Conservation (phyloP, 1,284 basidiomycete species). For the Melampsora larici-populina region DNA sequence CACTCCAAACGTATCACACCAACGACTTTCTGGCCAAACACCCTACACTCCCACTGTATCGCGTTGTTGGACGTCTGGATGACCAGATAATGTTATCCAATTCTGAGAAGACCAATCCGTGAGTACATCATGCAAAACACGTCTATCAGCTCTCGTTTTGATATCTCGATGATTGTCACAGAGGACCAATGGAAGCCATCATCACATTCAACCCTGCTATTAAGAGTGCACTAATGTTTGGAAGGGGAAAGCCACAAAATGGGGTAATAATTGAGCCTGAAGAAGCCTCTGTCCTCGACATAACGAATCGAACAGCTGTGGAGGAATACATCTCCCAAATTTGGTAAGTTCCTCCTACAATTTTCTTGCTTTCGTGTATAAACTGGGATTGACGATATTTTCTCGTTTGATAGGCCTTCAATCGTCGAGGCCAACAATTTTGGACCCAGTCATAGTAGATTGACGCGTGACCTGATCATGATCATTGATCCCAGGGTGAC, state of each 20-base stretch:
- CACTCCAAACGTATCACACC: constrained; percentile 1
- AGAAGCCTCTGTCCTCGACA: background rate
- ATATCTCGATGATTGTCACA: background rate
- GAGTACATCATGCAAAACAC: background rate
- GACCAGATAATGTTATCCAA: constrained; percentile 8
- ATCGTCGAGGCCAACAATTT: background rate
- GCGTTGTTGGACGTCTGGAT: background rate
- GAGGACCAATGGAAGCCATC: background rate
- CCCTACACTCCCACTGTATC: background rate
- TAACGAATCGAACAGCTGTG: background rate
- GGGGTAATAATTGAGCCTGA: background rate
- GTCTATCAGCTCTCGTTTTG: background rate
- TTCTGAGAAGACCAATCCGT: constrained; percentile 16
- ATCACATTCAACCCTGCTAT: background rate
- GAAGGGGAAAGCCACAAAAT: constrained; percentile 9
- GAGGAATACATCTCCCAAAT: background rate
- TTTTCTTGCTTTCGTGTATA: background rate
- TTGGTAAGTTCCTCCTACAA: background rate
- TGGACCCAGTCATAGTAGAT: constrained; percentile 2
- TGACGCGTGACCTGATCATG: background rate
- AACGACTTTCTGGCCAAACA: background rate
- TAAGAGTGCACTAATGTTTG: background rate
- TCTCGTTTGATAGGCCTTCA: background rate
- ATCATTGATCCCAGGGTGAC: background rate
- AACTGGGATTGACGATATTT: background rate